Conservation (phyloP, 108 stramenopile genomes). For the Cyclotella choctawhatcheeana region DNA sequence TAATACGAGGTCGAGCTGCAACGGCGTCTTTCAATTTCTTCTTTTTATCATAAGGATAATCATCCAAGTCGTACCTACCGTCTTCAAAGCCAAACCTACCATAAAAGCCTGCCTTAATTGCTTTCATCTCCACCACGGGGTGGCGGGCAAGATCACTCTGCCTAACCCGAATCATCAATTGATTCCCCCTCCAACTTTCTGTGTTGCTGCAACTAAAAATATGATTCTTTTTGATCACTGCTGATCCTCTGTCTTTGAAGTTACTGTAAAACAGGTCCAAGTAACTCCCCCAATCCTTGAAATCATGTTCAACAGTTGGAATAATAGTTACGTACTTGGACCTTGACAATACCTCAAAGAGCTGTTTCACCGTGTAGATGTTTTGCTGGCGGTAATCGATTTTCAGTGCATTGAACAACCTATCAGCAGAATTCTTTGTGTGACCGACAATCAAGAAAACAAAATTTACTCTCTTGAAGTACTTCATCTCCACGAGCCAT, state of each 20-base stretch:
- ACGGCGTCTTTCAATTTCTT: background rate
- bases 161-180: too few relatives aligned
- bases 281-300: background rate
- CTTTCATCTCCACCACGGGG: too few relatives aligned
- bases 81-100: too few relatives aligned
- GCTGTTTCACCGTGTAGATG: conserved; percentile 5
- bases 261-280: background rate
- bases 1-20: background rate
- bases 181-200: too few relatives aligned
- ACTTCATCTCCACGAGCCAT: conserved; percentile 2
- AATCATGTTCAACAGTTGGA: background rate
- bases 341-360: background rate
- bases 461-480: conserved; percentile 14
- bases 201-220: conserved; percentile 4
- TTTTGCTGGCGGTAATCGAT: background rate
- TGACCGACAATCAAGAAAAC: conserved; percentile 23
- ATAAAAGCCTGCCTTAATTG: too few relatives aligned
- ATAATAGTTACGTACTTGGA: background rate
- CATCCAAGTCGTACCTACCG: too few relatives aligned
- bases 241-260: background rate
- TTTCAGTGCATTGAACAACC: conserved; percentile 12
- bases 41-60: conserved; percentile 5
- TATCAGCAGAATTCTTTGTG: conserved; percentile 12
- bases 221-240: background rate
- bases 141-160: too few relatives aligned